Evolutionary conservation across 2,329 filamentous ascomycete species (phyloP).

Genomic region (Juglanconis juglandina): DNA sequence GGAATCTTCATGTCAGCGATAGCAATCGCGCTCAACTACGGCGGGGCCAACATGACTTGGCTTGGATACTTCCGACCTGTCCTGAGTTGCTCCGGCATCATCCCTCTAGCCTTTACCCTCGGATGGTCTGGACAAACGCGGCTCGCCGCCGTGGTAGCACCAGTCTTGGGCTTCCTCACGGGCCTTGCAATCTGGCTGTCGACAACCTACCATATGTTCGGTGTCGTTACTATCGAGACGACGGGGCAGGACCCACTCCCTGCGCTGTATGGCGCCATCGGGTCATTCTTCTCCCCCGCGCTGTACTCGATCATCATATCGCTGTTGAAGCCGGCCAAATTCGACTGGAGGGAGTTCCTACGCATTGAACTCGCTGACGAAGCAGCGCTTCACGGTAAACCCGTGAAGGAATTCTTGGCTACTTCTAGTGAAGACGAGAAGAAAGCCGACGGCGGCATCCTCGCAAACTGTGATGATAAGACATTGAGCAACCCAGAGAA

Average conservation of each 20-base stretch:
- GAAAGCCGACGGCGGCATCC: background rate
- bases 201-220: conserved; percentile 36
- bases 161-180: conserved; percentile 40
- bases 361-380: conserved; percentile 44
- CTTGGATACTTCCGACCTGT: conserved; percentile 27
- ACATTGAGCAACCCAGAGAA: background rate
- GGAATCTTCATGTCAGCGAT: conserved; percentile 46
- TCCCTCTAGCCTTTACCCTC: conserved; percentile 41
- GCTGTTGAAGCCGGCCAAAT: conserved; percentile 31
- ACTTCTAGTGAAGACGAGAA: conserved; percentile 1
- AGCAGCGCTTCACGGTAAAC: conserved; percentile 21
- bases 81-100: conserved; percentile 33
- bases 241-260: conserved; percentile 37
- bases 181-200: conserved; percentile 43
- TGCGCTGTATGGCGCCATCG: conserved; percentile 41
- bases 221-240: conserved; percentile 36
- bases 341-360: conserved; percentile 38
- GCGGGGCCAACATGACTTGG: conserved; percentile 46
- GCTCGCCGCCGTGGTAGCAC: conserved; percentile 31
- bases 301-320: conserved; percentile 45
- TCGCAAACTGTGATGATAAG: background rate
- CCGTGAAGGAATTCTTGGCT: background rate
- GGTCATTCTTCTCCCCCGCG: conserved; percentile 43
- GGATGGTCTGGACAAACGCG: conserved; percentile 44
- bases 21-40: conserved; percentile 45